Evolutionary conservation across 2,329 filamentous ascomycete genomes (phyloP).

Genomic region (Calonectria leucothoes): DNA sequence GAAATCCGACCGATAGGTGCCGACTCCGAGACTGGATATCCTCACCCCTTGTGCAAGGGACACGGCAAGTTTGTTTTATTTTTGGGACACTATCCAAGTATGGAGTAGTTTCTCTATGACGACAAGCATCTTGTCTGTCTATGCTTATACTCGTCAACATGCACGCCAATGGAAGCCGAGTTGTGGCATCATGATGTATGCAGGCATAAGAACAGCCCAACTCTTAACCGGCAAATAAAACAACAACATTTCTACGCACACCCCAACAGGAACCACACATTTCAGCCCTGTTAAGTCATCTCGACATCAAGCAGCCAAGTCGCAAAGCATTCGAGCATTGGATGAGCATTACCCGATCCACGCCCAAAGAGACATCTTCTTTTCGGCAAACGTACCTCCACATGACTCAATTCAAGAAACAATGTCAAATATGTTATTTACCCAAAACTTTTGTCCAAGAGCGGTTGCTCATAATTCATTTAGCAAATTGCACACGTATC

Average conservation of each 20-base stretch:
- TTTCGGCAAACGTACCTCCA: neutral
- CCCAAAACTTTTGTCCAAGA: neutral
- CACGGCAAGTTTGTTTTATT: neutral
- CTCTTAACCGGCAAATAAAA: neutral
- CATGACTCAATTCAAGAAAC: neutral
- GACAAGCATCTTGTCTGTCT: neutral
- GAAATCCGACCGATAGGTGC: slow-evolving; percentile 26
- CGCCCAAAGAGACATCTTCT: neutral
- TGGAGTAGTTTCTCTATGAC: neutral
- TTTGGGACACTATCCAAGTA: neutral
- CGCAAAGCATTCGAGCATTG: neutral
- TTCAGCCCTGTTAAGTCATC: neutral
- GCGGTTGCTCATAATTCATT: neutral
- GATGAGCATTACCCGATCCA: neutral
- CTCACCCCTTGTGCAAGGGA: neutral
- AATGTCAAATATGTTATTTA: neutral
- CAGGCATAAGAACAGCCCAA: neutral
- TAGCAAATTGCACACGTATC: neutral
- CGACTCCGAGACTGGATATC: slow-evolving; percentile 8
- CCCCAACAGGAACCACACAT: neutral
- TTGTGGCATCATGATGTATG: neutral
- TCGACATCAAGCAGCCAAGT: neutral
- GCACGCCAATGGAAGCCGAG: neutral
- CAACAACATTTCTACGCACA: neutral
- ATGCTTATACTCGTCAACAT: neutral